phyloP scores from a whole-genome alignment of 202 grass and related monocot species.

The Miscanthus sacchariflorus region DNA sequence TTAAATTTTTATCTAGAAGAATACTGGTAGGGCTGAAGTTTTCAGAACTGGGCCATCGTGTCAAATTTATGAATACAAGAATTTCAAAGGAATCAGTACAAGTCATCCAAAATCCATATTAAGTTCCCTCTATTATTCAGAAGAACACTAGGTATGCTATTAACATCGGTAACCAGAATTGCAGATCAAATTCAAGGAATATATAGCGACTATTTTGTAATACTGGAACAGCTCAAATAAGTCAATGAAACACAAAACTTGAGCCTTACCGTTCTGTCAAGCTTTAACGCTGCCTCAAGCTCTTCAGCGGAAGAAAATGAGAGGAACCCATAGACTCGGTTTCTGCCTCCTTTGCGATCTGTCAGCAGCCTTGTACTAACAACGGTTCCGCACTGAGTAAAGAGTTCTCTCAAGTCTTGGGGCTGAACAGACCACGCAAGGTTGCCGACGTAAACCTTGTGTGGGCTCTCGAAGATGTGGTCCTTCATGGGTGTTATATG shows the following conservation, averaged over 20 bases:
- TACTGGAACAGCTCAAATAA: not conserved
- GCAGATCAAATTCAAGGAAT: slow-evolving; percentile 1
- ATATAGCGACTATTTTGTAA: not conserved
- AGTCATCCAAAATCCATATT: not conserved
- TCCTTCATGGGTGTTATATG: slow-evolving; percentile 68
- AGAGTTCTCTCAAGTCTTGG: slow-evolving; percentile 66
- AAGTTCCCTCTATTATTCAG: not conserved
- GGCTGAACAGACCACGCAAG: slow-evolving; percentile 74
- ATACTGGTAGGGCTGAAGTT: not conserved
- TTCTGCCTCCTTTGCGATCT: slow-evolving; percentile 75
- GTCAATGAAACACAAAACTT: not conserved
- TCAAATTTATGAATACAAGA: not conserved
- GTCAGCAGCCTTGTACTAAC: slow-evolving; percentile 68
- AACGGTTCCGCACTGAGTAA: slow-evolving; percentile 66
- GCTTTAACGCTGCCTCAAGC: slow-evolving; percentile 54
- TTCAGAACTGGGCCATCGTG: not conserved
- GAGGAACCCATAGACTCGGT: slow-evolving; percentile 72
- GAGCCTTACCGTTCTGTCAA: slow-evolving; percentile 59
- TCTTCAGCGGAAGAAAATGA: slow-evolving; percentile 69
- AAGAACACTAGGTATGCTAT: not conserved
- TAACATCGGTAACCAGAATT: not conserved
- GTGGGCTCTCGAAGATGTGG: slow-evolving; percentile 69
- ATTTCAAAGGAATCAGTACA: not conserved
- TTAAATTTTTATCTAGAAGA: slow-evolving; percentile 12
- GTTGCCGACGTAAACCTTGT: slow-evolving; percentile 82